Evolutionary conservation across 352 stramenopile species (phyloP).

Genomic region (Ophiocytium majus): DNA sequence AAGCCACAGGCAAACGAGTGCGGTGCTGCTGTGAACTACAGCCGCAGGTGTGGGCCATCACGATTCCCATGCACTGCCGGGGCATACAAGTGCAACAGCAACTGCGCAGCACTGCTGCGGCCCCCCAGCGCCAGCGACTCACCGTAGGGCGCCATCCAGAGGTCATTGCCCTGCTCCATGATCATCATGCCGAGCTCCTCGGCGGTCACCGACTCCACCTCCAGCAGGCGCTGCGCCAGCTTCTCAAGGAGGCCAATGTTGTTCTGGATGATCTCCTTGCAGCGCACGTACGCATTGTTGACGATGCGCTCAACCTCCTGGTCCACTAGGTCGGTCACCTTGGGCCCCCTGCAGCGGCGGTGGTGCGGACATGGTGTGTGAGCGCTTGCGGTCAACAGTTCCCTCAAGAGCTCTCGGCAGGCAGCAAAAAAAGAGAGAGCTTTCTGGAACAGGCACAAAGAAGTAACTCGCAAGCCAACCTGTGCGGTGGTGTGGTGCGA

Average conservation of each 20-base stretch:
- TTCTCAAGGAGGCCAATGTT: constrained; percentile 70
- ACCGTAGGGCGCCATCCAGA: constrained; percentile 51
- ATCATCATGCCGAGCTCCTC: constrained; percentile 58
- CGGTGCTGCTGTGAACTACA: not conserved
- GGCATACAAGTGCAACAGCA: no score
- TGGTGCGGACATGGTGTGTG: no score
- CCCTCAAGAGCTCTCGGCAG: no score
- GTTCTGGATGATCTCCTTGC: constrained; percentile 70
- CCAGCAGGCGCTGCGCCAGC: constrained; percentile 66
- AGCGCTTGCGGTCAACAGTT: no score
- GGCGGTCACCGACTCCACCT: constrained; percentile 65
- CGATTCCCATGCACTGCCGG: no score
- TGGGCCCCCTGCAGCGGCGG: constrained; percentile 62
- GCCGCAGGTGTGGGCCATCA: no score
- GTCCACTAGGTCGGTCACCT: constrained; percentile 78
- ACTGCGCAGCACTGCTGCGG: no score
- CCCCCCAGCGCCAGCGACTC: no score
- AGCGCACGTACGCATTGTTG: constrained; percentile 70
- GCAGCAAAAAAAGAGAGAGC: no score
- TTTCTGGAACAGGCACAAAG: no score
- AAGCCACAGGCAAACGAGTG: not conserved
- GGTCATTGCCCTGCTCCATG: constrained; percentile 48
- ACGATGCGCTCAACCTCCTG: constrained; percentile 87
- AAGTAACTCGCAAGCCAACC: no score
- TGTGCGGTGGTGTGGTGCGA: no score